Base-by-base conservation (phyloP, 2,329 filamentous ascomycete species). In the Tolypocladium album region DNA sequence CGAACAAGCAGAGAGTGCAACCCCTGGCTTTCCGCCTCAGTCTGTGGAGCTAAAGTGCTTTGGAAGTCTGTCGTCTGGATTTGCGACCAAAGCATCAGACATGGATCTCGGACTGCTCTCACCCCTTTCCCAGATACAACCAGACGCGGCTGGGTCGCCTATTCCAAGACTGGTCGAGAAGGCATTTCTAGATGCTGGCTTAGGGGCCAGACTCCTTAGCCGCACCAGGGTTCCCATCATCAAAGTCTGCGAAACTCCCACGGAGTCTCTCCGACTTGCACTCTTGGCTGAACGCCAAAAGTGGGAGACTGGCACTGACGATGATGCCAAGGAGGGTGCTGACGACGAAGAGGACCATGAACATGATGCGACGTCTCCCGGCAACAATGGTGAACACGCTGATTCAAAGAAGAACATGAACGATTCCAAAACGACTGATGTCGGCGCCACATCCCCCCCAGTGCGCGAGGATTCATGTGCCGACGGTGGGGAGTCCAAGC, bases 21-120 rank as follows among this genome's bases (percentile, higher is more conserved):
- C 74, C 5, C 61, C 63, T 0, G 74, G 80, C 11, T 85, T 88
- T 60, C 74, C 79, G 20, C 68, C 79, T 31, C 69, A 75, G 12
- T 82, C 82, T 58, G 81, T 93, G n/a, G 78, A 85, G 58, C 77
- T 95, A 17, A 85, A 85, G 66, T 90, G 88, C 67, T 95, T 94
- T 69, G 92, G 91, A 6, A 95, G 91, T 70, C 78, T 95, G 55
- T 83, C 84, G 24, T 92, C 91, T 15, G 92, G 92, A 0, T 96
- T 96, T 73, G 92, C 90, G 4, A 91, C 89, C 13, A 89, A 89
- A 67, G 85, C 86, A n/a, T 93, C 92, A 1, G 92, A 96, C 68
- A 91, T 96, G 88, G 92, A 97, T 72, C 82, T 96, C 38, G 89
- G 88, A 11, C 81, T 96, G 40, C 77, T 94, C 6, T 88, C 89